Conservation (phyloP, 2,329 filamentous ascomycete genomes). For the Fusarium caatingaense region DNA sequence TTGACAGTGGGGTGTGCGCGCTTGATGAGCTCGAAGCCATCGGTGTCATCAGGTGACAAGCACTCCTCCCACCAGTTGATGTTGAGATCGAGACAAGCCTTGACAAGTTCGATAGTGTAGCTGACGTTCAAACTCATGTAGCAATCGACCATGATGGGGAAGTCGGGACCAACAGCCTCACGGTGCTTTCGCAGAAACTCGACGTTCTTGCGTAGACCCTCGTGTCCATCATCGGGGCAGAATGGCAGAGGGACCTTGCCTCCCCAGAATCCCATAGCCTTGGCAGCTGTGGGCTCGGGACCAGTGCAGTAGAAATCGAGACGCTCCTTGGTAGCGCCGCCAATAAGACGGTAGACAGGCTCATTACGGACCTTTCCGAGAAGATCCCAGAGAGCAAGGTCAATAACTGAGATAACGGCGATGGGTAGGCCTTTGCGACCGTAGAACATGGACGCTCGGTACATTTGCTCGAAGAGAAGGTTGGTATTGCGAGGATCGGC, state of each 20-base stretch:
- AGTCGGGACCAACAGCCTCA: slow-evolving; percentile 86
- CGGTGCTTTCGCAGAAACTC: slow-evolving; percentile 88
- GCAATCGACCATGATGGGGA: slow-evolving; percentile 94
- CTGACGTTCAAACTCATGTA: slow-evolving; percentile 96
- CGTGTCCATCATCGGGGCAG: slow-evolving; percentile 86
- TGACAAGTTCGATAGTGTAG: slow-evolving; percentile 91
- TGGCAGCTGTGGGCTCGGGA: slow-evolving; percentile 82
- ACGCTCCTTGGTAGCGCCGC: slow-evolving; percentile 84
- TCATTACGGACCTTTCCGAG: slow-evolving; percentile 91
- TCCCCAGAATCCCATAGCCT: slow-evolving; percentile 88
- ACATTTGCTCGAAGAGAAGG: slow-evolving; percentile 95
- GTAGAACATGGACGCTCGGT: slow-evolving; percentile 95
- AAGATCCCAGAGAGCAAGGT: slow-evolving; percentile 92
- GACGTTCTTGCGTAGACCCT: slow-evolving; percentile 87
- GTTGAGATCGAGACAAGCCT: slow-evolving; percentile 82
- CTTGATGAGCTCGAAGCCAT: slow-evolving; percentile 91
- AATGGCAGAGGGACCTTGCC: slow-evolving; percentile 92
- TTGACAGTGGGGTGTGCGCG: slow-evolving; percentile 88
- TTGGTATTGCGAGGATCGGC: slow-evolving; percentile 92
- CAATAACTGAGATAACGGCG: slow-evolving; percentile 93
- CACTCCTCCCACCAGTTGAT: slow-evolving; percentile 99
- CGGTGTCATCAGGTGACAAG: slow-evolving; percentile 88
- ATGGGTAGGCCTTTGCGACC: slow-evolving; percentile 91
- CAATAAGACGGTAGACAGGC: slow-evolving; percentile 94
- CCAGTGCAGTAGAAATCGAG: slow-evolving; percentile 96